Evolutionary conservation across 768 basidiomycete genomes (phyloP), one percentile per base, ranked within the genome.

Genomic region (Pulveroboletus frians): DNA sequence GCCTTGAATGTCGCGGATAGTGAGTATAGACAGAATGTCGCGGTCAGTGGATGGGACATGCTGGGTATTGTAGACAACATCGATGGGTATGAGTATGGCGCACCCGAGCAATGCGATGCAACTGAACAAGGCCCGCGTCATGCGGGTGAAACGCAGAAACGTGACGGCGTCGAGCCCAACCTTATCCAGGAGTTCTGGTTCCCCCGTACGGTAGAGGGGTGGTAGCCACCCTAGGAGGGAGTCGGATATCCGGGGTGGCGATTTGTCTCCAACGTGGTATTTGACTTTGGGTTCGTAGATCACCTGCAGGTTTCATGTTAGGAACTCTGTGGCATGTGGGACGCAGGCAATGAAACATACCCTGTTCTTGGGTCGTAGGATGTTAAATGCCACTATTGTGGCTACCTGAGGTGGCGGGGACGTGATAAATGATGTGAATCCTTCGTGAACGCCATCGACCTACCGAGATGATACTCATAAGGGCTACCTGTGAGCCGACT

Each of bases 261-360:
- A 72, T 65, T 90, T 90, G 67, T 81, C 68, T 36, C 84, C 86
- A 51, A 79, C 75, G 61, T 90, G 88, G 63, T 92, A 94, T 68
- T 94, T 94, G 69, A 90, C 82, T 71, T 94, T 96, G 53, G 92
- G 93, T 64, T 92, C 89, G 62, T 95, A 95, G 50, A 93, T 81
- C 53, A 90, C 79, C 91, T 91, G 51, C 5, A 15, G 3, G 35
- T n/a, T 54, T 26, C 31, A 43, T 1, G 18, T 30, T 7, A 21
- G 10, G 5, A 18, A 13, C 26, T 17, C 11, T 7, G 29, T 29
- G 27, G 41, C 4, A 14, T 36, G 26, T 3, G 14, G n/a, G 23
- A 39, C 5, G 31, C 36, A 43, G n/a, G 31, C 14, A 39, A 36
- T 9, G 13, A 59, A 66, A 34, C 60, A 30, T 29, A 84, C 88